Conservation (phyloP, 1,284 basidiomycete genomes). For the Coniophora puteana region DNA sequence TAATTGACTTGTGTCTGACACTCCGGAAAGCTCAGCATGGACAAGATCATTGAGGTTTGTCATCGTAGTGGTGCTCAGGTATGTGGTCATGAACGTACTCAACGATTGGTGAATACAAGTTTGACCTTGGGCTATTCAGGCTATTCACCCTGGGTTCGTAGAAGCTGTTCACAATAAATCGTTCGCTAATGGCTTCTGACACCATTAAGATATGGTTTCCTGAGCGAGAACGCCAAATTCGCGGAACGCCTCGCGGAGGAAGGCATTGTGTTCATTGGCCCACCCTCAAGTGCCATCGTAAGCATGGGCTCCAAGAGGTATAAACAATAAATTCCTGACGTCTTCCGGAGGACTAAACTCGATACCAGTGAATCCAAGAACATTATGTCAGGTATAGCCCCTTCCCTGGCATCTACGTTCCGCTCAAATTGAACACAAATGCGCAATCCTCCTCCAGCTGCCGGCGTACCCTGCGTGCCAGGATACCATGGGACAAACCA, state of each 20-base stretch:
- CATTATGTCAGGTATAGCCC: conserved; percentile 76
- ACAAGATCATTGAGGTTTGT: conserved; percentile 86
- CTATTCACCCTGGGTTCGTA: conserved; percentile 75
- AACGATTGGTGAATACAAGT: neutral
- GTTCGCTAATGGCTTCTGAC: neutral
- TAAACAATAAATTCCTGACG: conserved; percentile 6
- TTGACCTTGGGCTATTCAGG: conserved; percentile 35
- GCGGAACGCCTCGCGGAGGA: conserved; percentile 82
- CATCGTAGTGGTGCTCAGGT: conserved; percentile 81
- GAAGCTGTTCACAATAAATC: neutral
- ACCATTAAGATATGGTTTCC: conserved; percentile 74
- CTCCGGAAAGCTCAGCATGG: conserved; percentile 70
- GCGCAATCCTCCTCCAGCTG: conserved; percentile 40
- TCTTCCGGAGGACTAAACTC: conserved; percentile 3
- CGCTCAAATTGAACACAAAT: neutral
- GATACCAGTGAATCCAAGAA: conserved; percentile 72
- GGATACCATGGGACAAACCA: conserved; percentile 85
- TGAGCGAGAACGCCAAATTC: conserved; percentile 92
- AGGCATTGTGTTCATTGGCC: conserved; percentile 95
- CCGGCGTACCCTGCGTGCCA: conserved; percentile 91
- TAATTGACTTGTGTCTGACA: conserved; percentile 5
- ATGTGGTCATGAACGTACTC: no score
- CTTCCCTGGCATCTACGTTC: neutral
- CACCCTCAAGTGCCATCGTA: conserved; percentile 89
- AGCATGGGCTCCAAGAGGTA: conserved; percentile 90